phyloP scores from a whole-genome alignment of 768 basidiomycete genomes.

The Lactarius psammicola region DNA sequence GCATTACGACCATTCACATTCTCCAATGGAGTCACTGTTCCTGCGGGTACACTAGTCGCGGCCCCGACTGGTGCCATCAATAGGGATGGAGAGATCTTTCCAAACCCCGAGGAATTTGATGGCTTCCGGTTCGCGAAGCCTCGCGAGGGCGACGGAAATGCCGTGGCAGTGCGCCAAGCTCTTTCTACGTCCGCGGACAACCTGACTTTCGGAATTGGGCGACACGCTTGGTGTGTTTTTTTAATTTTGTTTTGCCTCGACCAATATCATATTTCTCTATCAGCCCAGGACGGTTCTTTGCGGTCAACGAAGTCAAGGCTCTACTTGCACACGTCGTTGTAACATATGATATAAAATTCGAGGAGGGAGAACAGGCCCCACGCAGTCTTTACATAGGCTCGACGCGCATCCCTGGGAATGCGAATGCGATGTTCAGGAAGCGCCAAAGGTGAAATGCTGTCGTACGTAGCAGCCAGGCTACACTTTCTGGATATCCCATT shows the following conservation, averaged over 20 bases:
- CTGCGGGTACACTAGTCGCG: constrained; percentile 40
- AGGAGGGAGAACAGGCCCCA: constrained; percentile 24
- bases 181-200: constrained; percentile 34
- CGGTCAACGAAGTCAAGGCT: constrained; percentile 30
- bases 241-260: no score
- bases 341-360: constrained; percentile 32
- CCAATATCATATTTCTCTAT: no score
- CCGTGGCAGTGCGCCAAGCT: constrained; percentile 29
- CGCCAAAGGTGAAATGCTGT: constrained; percentile 11
- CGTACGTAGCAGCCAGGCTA: not conserved
- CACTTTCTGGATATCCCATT: not conserved
- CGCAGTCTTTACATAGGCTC: not conserved
- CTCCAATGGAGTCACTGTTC: constrained; percentile 40
- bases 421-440: constrained; percentile 31
- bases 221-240: constrained; percentile 33
- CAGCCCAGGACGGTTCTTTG: constrained; percentile 26
- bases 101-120: constrained; percentile 42
- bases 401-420: constrained; percentile 15
- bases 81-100: constrained; percentile 42
- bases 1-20: constrained; percentile 33
- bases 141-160: constrained; percentile 29
- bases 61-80: constrained; percentile 38
- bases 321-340: constrained; percentile 32
- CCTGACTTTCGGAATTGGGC: constrained; percentile 35
- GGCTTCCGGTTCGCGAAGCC: constrained; percentile 43